Percentiles rank a stretch among this genome's conserved stretches.
Evolutionary conservation across 2,329 filamentous ascomycete species (phyloP).

Genomic region (Sclerotinia glacialis): DNA sequence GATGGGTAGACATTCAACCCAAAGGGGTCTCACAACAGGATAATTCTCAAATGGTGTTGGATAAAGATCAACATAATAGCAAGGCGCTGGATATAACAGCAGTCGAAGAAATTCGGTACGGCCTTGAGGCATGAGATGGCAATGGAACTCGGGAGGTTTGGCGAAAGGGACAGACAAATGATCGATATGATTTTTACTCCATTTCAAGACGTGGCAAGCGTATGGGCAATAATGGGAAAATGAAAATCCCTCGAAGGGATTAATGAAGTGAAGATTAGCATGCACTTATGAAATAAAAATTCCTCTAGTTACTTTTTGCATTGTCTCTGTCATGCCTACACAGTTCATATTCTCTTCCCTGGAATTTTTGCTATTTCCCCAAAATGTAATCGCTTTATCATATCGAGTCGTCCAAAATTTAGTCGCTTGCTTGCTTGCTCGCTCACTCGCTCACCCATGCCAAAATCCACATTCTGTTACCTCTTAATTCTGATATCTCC

Average conservation of each 20-base stretch:
- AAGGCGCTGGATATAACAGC: background rate
- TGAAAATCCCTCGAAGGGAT: background rate
- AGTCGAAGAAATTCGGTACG: background rate
- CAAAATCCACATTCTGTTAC: background rate
- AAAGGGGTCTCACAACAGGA: background rate
- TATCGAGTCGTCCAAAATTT: slow-evolving; percentile 6
- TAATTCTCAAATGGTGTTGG: background rate
- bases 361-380: background rate
- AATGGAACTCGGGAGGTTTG: background rate
- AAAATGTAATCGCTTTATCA: slow-evolving; percentile 3
- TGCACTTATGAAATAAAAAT: background rate
- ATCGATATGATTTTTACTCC: background rate
- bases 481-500: background rate
- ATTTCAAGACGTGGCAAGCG: background rate
- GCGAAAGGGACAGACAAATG: background rate
- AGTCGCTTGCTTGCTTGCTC: background rate
- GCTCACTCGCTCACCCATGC: background rate
- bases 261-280: background rate
- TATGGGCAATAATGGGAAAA: background rate
- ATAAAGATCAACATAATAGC: background rate
- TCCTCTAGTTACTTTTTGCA: background rate
- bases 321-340: background rate
- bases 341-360: background rate
- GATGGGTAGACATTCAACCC: background rate
- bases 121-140: background rate